Percentiles rank a stretch among this genome's conserved stretches.
These are phyloP conservation scores for Sclerotiophoma versabilis DNA, from an alignment of 2,329 filamentous ascomycete species.

Conservation along the genomic window DNA sequence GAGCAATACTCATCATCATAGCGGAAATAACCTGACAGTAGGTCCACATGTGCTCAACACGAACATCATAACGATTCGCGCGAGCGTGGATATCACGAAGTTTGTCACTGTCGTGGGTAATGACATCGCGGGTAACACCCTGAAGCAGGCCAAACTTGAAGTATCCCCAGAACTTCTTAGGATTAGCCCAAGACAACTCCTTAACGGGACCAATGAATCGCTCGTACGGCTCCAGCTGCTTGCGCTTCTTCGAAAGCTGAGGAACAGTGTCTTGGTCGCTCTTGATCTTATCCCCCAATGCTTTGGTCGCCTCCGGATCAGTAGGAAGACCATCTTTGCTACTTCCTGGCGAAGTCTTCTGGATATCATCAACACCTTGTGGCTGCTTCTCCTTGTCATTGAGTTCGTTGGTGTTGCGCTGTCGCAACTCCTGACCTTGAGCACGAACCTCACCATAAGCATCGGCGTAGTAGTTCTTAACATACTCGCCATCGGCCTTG, in stretches of 20 bases:
- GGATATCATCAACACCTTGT: conserved; percentile 13
- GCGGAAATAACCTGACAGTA: conserved; percentile 58
- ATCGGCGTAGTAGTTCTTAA: conserved; percentile 53
- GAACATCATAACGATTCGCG: conserved; percentile 55
- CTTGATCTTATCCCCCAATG: conserved; percentile 22
- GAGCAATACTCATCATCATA: conserved; percentile 75
- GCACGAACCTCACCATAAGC: conserved; percentile 35
- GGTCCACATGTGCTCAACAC: conserved; percentile 58
- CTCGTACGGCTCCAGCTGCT: conserved; percentile 43
- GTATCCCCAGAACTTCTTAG: conserved; percentile 47
- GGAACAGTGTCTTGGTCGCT: conserved; percentile 15
- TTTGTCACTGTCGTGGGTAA: conserved; percentile 49
- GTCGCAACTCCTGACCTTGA: conserved; percentile 21
- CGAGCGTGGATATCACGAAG: conserved; percentile 51
- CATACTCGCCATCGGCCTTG: conserved; percentile 43
- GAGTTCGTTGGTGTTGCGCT: conserved; percentile 11
- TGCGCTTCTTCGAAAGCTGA: conserved; percentile 20
- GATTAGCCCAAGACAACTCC: conserved; percentile 40
- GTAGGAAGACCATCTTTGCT: conserved; percentile 13
- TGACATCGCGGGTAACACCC: conserved; percentile 52
- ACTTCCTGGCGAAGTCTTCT: conserved; percentile 9
- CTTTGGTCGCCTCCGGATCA: conserved; percentile 20
- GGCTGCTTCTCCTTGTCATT: conserved; percentile 16
- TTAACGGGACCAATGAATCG: conserved; percentile 46
- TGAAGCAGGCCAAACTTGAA: conserved; percentile 55